Evolutionary conservation across 176 grass and related monocot genomes (phyloP).

Genomic region (Lolium rigidum): DNA sequence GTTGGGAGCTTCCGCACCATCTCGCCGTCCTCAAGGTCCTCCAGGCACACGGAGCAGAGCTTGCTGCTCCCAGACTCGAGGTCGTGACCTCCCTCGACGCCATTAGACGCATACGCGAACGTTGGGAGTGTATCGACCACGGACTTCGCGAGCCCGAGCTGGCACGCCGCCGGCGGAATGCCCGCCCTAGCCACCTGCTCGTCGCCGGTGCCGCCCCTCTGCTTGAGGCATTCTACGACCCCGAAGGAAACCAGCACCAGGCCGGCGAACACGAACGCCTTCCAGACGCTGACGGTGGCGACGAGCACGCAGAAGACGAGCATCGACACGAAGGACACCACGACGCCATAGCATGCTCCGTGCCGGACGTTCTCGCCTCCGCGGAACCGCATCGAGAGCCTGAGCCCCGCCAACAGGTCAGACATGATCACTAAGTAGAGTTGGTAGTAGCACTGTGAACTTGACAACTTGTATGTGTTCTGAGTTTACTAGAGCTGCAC

Average conservation of each 20-base stretch:
- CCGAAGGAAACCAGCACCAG: slow-evolving; percentile 15
- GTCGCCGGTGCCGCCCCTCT: background rate
- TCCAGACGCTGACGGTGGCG: slow-evolving; percentile 32
- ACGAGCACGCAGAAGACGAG: slow-evolving; percentile 46
- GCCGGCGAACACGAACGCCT: slow-evolving; percentile 33
- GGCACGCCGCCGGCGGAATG: too few species aligned
- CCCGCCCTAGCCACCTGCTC: background rate
- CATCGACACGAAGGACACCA: background rate
- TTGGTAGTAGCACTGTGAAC: too few species aligned
- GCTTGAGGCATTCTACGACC: background rate
- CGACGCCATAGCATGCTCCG: slow-evolving; percentile 35
- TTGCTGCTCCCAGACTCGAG: slow-evolving; percentile 26
- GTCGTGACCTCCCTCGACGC: background rate
- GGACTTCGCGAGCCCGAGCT: slow-evolving; percentile 21
- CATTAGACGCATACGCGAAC: slow-evolving; percentile 1
- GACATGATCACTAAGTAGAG: background rate
- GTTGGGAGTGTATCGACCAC: slow-evolving; percentile 24
- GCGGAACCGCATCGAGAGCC: background rate
- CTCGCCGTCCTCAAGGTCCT: slow-evolving; percentile 31
- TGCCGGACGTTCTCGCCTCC: background rate
- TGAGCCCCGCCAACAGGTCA: background rate
- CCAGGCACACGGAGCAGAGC: slow-evolving; percentile 32
- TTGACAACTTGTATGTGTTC: too few species aligned
- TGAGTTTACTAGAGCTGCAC: background rate
- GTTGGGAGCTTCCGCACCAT: slow-evolving; percentile 42